phyloP scores from a whole-genome alignment of 2,329 filamentous ascomycete genomes.

The Colletotrichum nymphaeae region DNA sequence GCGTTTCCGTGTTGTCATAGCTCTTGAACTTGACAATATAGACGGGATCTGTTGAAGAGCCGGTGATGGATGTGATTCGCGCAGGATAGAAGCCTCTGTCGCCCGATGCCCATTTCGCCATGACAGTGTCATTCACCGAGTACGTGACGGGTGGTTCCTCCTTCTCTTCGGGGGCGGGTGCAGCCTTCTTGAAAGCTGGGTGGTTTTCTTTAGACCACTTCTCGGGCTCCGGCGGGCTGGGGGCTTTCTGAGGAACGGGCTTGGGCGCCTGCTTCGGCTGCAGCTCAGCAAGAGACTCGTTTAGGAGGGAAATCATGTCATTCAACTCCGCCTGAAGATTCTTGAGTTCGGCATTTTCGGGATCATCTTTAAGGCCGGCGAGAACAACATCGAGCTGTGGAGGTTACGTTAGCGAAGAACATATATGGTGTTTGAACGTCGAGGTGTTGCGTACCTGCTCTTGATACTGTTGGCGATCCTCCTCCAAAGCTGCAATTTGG shows the following conservation, averaged over 20 bases:
- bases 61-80: constrained; percentile 92
- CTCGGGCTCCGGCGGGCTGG: constrained; percentile 67
- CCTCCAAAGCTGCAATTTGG: constrained; percentile 58
- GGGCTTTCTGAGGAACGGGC: constrained; percentile 52
- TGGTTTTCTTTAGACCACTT: constrained; percentile 88
- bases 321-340: constrained; percentile 84
- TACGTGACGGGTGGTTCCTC: constrained; percentile 69
- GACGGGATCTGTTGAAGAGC: constrained; percentile 88
- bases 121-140: constrained; percentile 88
- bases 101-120: constrained; percentile 91
- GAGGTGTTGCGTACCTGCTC: constrained; percentile 60
- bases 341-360: constrained; percentile 82
- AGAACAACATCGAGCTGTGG: constrained; percentile 81
- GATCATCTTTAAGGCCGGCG: constrained; percentile 81
- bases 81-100: constrained; percentile 93
- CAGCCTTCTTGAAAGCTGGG: constrained; percentile 74
- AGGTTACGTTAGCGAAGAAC: constrained; percentile 34
- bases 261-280: constrained; percentile 66
- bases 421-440: not conserved
- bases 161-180: constrained; percentile 60
- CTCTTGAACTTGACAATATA: constrained; percentile 96
- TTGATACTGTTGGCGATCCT: constrained; percentile 65
- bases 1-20: constrained; percentile 86
- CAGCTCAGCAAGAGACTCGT: constrained; percentile 84
- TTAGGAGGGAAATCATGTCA: constrained; percentile 81